Base-by-base conservation (phyloP, 2,329 filamentous ascomycete species). In the Apiospora koreana region DNA sequence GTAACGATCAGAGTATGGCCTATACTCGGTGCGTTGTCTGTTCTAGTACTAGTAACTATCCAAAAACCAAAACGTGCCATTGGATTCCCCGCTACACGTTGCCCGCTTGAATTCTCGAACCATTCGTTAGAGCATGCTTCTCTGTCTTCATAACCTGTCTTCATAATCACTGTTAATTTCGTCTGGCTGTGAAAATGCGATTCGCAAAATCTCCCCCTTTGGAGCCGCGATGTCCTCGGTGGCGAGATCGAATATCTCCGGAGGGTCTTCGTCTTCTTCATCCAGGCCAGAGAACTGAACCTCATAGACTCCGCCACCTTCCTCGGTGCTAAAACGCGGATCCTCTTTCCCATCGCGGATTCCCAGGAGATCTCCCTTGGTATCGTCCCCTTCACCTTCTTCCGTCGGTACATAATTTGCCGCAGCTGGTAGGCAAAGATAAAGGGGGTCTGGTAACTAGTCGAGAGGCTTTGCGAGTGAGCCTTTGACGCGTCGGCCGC, bases 11-110 rank as follows among this genome's bases (percentile, higher is more conserved):
- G 45, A 48, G 45, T 45, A 54, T 68, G 45, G 66, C 43, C 45
- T 68, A 68, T 68, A 68, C 66, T 45, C 66, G 28, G 64, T 62
- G 54, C 54, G 54, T 62, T 38, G 54, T 31, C 54, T 62, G 54
- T 62, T 62, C 54, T 62, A 62, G 54, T 58, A 62, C 21, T 62
- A 62, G 28, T n/a, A 62, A 38, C 38, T 62, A 31, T 62, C 54
- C 31, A 62, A 62, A 38, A 62, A 14, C 16, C 41, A 43, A 43
- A 43, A 43, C n/a, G 16, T 35, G 35, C 35, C 35, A 35, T 8
- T 35, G 35, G 35, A 35, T 8, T n/a, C n/a, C n/a, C n/a, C n/a
- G n/a, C n/a, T n/a, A n/a, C n/a, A n/a, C n/a, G n/a, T n/a, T n/a
- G n/a, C n/a, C n/a, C n/a, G n/a, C n/a, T n/a, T n/a, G n/a, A n/a